A percentile compares a stretch with the other conserved stretches of the same genome.
Conservation (phyloP, 2,329 filamentous ascomycete species). For the Penicillium sp. region DNA sequence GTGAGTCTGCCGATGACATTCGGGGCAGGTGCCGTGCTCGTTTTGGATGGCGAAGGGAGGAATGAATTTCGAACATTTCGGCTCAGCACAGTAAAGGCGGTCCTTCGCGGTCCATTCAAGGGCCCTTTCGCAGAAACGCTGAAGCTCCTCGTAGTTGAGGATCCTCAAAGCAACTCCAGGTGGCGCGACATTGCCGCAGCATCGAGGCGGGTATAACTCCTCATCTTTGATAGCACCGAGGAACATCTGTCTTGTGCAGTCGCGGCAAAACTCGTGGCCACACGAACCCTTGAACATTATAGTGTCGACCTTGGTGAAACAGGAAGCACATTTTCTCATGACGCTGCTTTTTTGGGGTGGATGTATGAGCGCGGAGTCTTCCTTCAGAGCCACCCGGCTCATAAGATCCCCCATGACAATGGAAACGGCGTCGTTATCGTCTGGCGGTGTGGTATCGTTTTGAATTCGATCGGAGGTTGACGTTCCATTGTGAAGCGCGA, state of each 20-base stretch:
- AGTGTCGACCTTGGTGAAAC: neutral
- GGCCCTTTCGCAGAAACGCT: constrained; percentile 8
- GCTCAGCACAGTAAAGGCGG: constrained; percentile 20
- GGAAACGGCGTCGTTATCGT: neutral
- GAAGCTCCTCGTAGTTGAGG: constrained; percentile 11
- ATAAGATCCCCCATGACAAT: constrained; percentile 5
- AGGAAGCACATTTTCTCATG: constrained; percentile 3
- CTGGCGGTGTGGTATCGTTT: too few relatives aligned
- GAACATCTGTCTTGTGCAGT: constrained; percentile 13
- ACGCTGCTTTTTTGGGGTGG: neutral
- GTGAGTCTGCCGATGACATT: constrained; percentile 16
- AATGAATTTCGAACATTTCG: constrained; percentile 21
- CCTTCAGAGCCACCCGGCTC: neutral
- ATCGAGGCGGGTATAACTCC: constrained; percentile 18
- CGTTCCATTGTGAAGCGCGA: neutral
- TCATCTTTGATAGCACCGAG: constrained; percentile 16
- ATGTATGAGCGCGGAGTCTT: neutral
- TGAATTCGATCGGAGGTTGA: too few relatives aligned
- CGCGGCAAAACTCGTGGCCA: neutral
- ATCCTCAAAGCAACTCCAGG: constrained; percentile 3
- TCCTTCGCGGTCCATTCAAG: constrained; percentile 14
- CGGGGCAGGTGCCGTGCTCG: constrained; percentile 13
- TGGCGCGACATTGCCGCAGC: constrained; percentile 11
- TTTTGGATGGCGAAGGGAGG: constrained; percentile 8
- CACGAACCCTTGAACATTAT: neutral